Base-by-base conservation (phyloP, 2,329 filamentous ascomycete genomes). In the Daldinia sp. region DNA sequence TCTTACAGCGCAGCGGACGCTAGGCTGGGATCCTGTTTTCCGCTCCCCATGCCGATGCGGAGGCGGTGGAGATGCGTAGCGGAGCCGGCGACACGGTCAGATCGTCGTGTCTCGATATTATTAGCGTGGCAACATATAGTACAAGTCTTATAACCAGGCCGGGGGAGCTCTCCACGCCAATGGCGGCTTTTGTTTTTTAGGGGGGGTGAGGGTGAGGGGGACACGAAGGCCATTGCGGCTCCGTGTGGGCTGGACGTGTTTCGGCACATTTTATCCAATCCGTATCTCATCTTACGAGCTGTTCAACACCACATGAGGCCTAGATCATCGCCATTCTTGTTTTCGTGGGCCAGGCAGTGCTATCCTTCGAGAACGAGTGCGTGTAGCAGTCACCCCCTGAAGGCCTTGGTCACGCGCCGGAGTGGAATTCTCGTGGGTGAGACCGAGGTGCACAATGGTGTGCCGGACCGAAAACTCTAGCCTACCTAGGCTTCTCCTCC, bases 31-130 rank as follows among this genome's bases (percentile, higher is more conserved):
- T 45, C 53, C 25, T 23, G 53, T 23, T 45, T 61, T 61, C 61
- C 61, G 61, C 61, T 52, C 64, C 64, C 41, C 34, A 43, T 58
- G 49, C 64, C 61, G 64, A 59, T 67, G 53, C 64, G 64, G 64
- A 64, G 59, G 57, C 57, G 60, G 64, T 67, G 61, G 64, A 61
- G 64, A 29, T 29, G 34, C 47, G 17, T 57, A 34, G 64, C 64
- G 64, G 64, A 67, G 61, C 61, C 64, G 64, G 54, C 39, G 61
- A 57, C 61, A 57, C 61, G 61, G 61, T 41, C 45, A 51, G 64
- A 55, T 64, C 54, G 39, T 67, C 64, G 64, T 67, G 64, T 67
- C 55, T 59, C 54, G 54, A 64, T 67, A 58, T 62, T 60, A 67
- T 67, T 64, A 64, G 61, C 61, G 58, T 57, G 58, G 54, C 47